Conservation (phyloP, 2,329 filamentous ascomycete genomes). For the Apiospora malaysiana region DNA sequence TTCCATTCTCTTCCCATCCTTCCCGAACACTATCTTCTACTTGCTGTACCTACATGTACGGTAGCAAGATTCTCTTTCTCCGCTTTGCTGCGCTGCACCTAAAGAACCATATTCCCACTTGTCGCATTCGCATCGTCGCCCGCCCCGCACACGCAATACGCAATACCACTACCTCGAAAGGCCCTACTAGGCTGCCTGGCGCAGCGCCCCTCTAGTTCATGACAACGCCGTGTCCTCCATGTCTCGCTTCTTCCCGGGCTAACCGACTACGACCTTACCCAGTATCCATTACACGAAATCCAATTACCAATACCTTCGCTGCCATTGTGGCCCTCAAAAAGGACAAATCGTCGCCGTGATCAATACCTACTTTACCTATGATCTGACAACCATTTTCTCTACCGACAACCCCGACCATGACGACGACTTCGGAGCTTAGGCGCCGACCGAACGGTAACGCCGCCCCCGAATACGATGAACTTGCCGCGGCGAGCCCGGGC, state of each 20-base stretch:
- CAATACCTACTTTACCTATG: neutral
- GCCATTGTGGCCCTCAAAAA: neutral
- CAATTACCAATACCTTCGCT: neutral
- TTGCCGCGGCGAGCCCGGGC: constrained; percentile 39
- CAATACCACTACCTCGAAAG: neutral
- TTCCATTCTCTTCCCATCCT: constrained; percentile 12
- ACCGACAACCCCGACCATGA: constrained; percentile 26
- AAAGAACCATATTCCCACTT: neutral
- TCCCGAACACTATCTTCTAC: neutral
- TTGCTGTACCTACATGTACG: neutral
- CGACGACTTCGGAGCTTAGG: constrained; percentile 45
- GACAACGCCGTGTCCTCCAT: constrained; percentile 14
- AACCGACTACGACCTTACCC: constrained; percentile 17
- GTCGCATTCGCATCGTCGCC: neutral
- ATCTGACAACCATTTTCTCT: neutral
- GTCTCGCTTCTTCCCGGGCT: constrained; percentile 8
- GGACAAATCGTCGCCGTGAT: neutral
- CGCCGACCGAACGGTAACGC: constrained; percentile 34
- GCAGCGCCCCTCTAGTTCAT: constrained; percentile 16
- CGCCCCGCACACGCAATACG: constrained; percentile 9
- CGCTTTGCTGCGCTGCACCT: neutral
- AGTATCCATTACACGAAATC: constrained; percentile 4
- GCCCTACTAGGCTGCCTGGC: constrained; percentile 2
- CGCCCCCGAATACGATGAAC: constrained; percentile 27
- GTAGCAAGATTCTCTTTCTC: neutral